Evolutionary conservation across 208 protist species (phyloP).

Genomic region (Crithidia expoeki): DNA sequence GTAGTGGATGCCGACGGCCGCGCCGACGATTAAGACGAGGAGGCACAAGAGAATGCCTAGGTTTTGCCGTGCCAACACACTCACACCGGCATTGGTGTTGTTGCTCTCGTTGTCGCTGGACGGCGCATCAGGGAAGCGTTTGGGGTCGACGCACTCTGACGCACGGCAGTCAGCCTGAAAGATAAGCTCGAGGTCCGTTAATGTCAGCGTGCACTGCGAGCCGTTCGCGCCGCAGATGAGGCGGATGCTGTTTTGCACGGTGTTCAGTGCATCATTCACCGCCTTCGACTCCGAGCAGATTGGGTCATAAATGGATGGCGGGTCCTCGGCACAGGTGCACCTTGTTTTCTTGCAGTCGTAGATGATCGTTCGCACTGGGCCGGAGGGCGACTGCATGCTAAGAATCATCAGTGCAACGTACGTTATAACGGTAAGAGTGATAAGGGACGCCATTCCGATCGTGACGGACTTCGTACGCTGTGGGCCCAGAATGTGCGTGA

Average conservation of each 20-base stretch:
- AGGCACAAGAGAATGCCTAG: slow-evolving; percentile 36
- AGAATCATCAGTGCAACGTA: slow-evolving; percentile 74
- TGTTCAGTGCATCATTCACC: slow-evolving; percentile 62
- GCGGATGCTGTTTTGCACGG: slow-evolving; percentile 63
- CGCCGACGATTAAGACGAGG: slow-evolving; percentile 33
- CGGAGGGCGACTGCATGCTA: slow-evolving; percentile 44
- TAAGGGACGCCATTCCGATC: slow-evolving; percentile 28
- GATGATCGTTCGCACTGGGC: slow-evolving; percentile 28
- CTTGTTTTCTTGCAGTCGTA: slow-evolving; percentile 71
- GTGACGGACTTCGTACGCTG: slow-evolving; percentile 42
- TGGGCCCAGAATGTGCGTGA: slow-evolving; percentile 43
- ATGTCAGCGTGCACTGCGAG: slow-evolving; percentile 52
- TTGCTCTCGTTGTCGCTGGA: slow-evolving; percentile 26
- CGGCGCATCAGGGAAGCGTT: slow-evolving; percentile 47
- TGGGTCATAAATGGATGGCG: slow-evolving; percentile 59
- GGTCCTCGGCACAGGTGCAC: slow-evolving; percentile 74
- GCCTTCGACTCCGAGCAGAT: slow-evolving; percentile 62
- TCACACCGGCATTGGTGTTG: slow-evolving; percentile 5
- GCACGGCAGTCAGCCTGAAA: slow-evolving; percentile 74
- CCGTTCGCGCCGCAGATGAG: slow-evolving; percentile 44
- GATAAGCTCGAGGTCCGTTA: slow-evolving; percentile 62
- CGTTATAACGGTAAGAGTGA: slow-evolving; percentile 43
- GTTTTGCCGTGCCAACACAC: slow-evolving; percentile 19
- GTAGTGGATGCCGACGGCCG: slow-evolving; percentile 44
- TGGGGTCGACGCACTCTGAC: slow-evolving; percentile 74